phyloP scores from a whole-genome alignment of 495 filamentous ascomycete species.

The Cairneyella variabilis region DNA sequence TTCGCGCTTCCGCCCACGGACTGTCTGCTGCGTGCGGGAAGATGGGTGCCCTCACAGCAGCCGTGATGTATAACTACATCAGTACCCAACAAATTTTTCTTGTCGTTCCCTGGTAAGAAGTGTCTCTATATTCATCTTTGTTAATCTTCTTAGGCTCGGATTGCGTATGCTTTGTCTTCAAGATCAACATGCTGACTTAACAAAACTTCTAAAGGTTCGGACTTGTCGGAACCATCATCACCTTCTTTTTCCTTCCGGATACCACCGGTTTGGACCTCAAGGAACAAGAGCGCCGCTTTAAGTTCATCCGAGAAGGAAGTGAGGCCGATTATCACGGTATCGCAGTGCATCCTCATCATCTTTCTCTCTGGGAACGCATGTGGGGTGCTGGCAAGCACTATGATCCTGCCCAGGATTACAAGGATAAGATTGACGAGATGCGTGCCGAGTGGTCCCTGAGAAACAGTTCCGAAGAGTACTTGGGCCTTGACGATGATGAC shows the following conservation, averaged over 20 bases:
- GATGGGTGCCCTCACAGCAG: constrained; percentile 74
- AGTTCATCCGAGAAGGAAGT: constrained; percentile 69
- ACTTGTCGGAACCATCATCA: constrained; percentile 73
- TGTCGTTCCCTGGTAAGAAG: no score
- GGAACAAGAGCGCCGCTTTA: constrained; percentile 88
- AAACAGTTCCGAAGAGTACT: no score
- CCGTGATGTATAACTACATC: constrained; percentile 89
- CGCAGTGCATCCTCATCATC: constrained; percentile 79
- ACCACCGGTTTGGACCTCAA: constrained; percentile 91
- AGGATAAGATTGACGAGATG: constrained; percentile 78
- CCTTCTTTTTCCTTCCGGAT: constrained; percentile 78
- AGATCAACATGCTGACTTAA: no score
- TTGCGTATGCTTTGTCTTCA: no score
- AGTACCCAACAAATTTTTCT: constrained; percentile 57
- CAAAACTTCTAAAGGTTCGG: constrained; percentile 93
- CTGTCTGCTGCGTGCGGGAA: constrained; percentile 84
- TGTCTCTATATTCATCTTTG: no score
- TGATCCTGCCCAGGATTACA: constrained; percentile 71
- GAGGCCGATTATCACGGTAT: constrained; percentile 82
- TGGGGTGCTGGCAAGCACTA: constrained; percentile 70
- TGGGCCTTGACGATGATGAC: no score
- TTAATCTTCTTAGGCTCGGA: no score
- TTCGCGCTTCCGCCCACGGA: constrained; percentile 87
- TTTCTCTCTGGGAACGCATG: constrained; percentile 76
- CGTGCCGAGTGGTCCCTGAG: constrained; percentile 65